Percentiles rank a stretch among this genome's conserved stretches.
phyloP scores from a whole-genome alignment of 306 rosid genomes.

The Arachis stenosperma region DNA sequence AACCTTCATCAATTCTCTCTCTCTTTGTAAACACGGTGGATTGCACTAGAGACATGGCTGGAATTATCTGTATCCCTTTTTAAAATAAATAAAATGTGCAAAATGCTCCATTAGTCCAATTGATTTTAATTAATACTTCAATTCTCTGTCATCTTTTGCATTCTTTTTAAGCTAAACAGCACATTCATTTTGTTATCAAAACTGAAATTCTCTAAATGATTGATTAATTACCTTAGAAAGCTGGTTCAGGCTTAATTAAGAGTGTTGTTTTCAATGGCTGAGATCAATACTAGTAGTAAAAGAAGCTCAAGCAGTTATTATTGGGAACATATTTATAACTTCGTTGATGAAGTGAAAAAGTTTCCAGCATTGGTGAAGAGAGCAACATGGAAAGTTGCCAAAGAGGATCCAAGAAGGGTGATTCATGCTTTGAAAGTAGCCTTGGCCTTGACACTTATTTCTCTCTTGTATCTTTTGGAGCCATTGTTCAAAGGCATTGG shows the following conservation, averaged over 20 bases:
- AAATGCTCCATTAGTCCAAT: background rate
- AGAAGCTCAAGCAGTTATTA: constrained; percentile 21
- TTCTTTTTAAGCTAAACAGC: constrained; percentile 17
- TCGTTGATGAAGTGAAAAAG: constrained; percentile 45
- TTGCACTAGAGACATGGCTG: constrained; percentile 24
- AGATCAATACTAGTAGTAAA: constrained; percentile 21
- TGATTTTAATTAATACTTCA: background rate
- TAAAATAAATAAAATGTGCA: background rate
- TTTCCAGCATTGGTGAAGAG: constrained; percentile 49
- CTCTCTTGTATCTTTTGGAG: constrained; percentile 68
- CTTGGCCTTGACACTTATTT: constrained; percentile 69
- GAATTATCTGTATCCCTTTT: constrained; percentile 32
- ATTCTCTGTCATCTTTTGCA: constrained; percentile 35
- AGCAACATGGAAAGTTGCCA: constrained; percentile 62
- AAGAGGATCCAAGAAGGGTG: constrained; percentile 77
- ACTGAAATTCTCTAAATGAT: background rate
- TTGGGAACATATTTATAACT: constrained; percentile 36
- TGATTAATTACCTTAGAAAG: constrained; percentile 2
- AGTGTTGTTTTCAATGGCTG: constrained; percentile 46
- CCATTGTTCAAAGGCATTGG: constrained; percentile 76
- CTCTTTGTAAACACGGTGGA: constrained; percentile 11
- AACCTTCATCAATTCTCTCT: background rate
- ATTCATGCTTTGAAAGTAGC: constrained; percentile 88
- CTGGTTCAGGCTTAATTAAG: constrained; percentile 45
- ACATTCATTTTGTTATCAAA: constrained; percentile 3